Evolutionary conservation across 805 yeast genomes (phyloP).

Genomic region (Maudiozyma bulderi): DNA sequence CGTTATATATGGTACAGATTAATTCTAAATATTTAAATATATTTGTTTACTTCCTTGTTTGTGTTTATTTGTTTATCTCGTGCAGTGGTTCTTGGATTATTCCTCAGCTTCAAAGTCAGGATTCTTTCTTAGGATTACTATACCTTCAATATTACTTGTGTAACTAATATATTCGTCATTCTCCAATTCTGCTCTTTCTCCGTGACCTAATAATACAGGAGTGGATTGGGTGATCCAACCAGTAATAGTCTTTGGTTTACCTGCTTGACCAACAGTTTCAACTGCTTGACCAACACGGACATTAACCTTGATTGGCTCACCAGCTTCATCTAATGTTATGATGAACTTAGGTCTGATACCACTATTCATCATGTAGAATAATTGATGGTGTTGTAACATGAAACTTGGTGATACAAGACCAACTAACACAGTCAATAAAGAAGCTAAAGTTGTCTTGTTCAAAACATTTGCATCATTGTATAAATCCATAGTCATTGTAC

Average conservation of each 20-base stretch:
- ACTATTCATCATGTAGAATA: conserved; percentile 77
- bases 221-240: conserved; percentile 99
- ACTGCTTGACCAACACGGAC: conserved; percentile 99
- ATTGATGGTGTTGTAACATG: conserved; percentile 70
- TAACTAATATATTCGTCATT: conserved; percentile 76
- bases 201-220: conserved; percentile 85
- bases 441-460: conserved; percentile 83
- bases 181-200: conserved; percentile 95
- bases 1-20: not conserved
- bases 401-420: conserved; percentile 82
- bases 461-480: conserved; percentile 81
- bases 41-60: not conserved
- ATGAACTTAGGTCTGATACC: conserved; percentile 90
- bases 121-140: conserved; percentile 84
- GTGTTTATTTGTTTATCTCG: not conserved
- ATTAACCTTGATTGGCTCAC: conserved; percentile 87
- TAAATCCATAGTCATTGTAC: conserved; percentile 82
- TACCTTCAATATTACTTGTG: conserved; percentile 78
- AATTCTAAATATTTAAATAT: not conserved
- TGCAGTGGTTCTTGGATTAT: not conserved
- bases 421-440: conserved; percentile 73
- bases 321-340: conserved; percentile 82
- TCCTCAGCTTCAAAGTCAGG: conserved; percentile 71
- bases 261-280: conserved; percentile 97
- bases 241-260: conserved; percentile 96